Base-by-base conservation (phyloP, 1,284 basidiomycete genomes). In the Naganishia cerealis region DNA sequence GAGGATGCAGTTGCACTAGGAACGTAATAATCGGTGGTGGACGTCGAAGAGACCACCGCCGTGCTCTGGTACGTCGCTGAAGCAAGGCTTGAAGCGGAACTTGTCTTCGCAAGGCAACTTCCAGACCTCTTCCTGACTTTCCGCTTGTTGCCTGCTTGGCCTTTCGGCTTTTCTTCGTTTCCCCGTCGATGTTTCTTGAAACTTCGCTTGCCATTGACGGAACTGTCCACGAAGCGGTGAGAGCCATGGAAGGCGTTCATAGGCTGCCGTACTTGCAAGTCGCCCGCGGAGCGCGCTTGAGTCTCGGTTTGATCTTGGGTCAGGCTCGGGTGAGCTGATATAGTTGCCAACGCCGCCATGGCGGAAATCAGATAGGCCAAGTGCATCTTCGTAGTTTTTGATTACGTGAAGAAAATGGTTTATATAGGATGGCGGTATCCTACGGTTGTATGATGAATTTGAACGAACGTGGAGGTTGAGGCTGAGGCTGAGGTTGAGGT, bases 121-220 rank as follows among this genome's bases (percentile, higher is more conserved):
- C 55, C 62, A 13, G 55, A 63, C 21, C 59, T 38, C 55, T 65
- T 62, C 40, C 39, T 57, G 10, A 65, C 46, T 56, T 53, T 55
- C 52, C 48, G 52, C 56, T 58, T 62, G 29, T 33, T 33, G 10
- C 24, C 15, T 36, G 21, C 33, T 24, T 16, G 29, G 8, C 36
- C 39, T 16, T 52, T 54, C n/a, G 48, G 21, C 9, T 52, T 10
- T 18, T 36, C 53, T 9, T 56, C 52, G 8, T 40, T 18, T 7
- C 29, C 40, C n/a, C 39, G 24, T 13, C 48, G 15, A 39, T 48
- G 53, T 33, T 56, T 65, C 62, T 55, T 50, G 40, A 40, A 42
- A 8, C 29, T 57, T 55, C 62, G 21, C 24, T 58, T 58, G 9
- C 6, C 54, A n/a, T 36, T 26, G 33, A 29, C 40, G 33, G 58